Evolutionary conservation across 2,329 filamentous ascomycete genomes (phyloP), one percentile per base, ranked within the genome.

Genomic region (Trichoderma simmonsii): DNA sequence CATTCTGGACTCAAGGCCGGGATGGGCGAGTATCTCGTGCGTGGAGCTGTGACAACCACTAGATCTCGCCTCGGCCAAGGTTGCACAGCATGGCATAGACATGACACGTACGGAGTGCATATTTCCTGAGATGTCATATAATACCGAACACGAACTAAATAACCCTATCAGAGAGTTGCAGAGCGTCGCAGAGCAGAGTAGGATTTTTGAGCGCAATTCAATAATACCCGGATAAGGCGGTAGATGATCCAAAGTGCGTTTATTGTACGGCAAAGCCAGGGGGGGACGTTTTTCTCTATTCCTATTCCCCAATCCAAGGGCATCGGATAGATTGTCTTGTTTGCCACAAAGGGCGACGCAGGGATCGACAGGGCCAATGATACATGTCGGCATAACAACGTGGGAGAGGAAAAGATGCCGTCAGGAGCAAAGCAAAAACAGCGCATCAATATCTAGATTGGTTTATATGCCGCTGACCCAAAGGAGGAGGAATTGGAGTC

Each of bases 281-380:
- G 34, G 54, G 18, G 26, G n/a, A 26, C 18, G 39, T 14, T 11
- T 60, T 60, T 21, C 11, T 51, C 7, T 6, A 11, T 54, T 54
- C 43, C 1, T 32, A 48, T 60, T 43, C 7, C 34, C 14, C 26
- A n/a, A 57, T 39, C 7, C 34, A 54, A 60, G 60, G 12, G n/a
- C 51, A 43, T 48, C 21, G 54, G 56, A 48, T 61, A 36, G 39
- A 34, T 28, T 48, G 28, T 21, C 9, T 1, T 60, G 34, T 34
- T 70, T 62, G 57, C 67, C 67, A 24, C 67, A 54, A 70, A 34
- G 64, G 64, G 39, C 32, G 63, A 62, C 48, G 30, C 60, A 62
- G 71, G 66, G 71, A 70, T 70, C 66, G 67, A 28, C 54, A 72
- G 66, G 71, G 67, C 71, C 71, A 72, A 72, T 72, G 67, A 56